Evolutionary conservation across 139 green algal genomes (phyloP).

Genomic region (Chlorella vulgaris): DNA sequence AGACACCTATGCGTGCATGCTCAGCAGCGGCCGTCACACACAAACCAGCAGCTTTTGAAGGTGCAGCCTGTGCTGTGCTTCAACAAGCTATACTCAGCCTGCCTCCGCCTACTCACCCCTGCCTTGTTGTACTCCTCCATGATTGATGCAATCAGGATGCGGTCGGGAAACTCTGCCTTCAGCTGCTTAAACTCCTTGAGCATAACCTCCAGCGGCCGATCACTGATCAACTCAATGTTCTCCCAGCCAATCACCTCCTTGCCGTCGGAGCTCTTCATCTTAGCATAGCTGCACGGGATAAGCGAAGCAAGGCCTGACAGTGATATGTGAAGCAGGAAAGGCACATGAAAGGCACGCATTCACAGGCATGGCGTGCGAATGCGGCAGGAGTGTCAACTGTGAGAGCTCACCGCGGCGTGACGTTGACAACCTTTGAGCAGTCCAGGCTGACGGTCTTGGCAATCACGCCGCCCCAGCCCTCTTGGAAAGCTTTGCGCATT

Average conservation of each 20-base stretch:
- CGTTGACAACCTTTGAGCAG: constrained; percentile 92
- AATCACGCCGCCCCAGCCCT: constrained; percentile 98
- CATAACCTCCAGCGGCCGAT: constrained; percentile 94
- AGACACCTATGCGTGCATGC: no score
- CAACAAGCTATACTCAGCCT: background rate
- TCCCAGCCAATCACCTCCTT: constrained; percentile 93
- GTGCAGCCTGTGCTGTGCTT: no score
- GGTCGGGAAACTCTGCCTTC: constrained; percentile 92
- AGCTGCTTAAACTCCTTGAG: constrained; percentile 89
- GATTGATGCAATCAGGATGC: constrained; percentile 93
- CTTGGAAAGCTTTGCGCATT: constrained; percentile 92
- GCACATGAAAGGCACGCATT: background rate
- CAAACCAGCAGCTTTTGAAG: no score
- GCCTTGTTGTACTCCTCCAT: constrained; percentile 92
- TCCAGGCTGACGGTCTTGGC: constrained; percentile 94
- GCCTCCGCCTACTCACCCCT: constrained; percentile 36
- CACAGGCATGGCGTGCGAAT: background rate
- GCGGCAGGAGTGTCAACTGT: background rate
- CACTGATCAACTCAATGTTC: constrained; percentile 96
- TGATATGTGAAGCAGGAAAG: background rate
- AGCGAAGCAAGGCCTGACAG: background rate
- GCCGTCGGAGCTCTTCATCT: constrained; percentile 65
- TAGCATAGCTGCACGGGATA: constrained; percentile 77
- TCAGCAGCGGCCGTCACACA: no score
- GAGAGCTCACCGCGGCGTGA: constrained; percentile 79